Evolutionary conservation across 2,329 filamentous ascomycete genomes (phyloP), one percentile per base, ranked within the genome.

Genomic region (Xylaria multiplex): DNA sequence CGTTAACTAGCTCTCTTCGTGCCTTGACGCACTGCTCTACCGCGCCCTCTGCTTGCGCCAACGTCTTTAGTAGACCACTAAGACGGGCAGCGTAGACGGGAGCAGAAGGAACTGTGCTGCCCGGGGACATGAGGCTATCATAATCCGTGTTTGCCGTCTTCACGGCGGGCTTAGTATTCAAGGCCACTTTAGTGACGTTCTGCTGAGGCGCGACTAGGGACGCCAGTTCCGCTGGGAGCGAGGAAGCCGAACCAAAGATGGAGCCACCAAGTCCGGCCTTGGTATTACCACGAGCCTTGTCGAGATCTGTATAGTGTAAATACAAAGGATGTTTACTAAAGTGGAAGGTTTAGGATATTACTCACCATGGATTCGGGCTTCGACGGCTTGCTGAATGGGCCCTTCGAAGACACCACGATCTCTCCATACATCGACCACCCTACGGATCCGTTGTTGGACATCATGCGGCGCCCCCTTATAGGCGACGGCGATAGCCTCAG

Each of bases 351-450:
- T 7, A 16, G 14, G 54, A 8, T 7, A n/a, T 48, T 24, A 19
- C 84, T 69, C 83, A 95, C 93, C 93, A 70, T 93, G 89, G 59
- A 98, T 84, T 35, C 91, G 87, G 64, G 86, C 82, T 76, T 98
- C 95, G 59, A 97, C 89, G 1, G 91, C 91, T 63, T 90, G 88
- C 77, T 97, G 90, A 55, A 97, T 92, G 0, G 91, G 87, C 0
- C 79, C 78, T 68, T 96, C 93, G 74, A 99, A 99, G 52, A 99
- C 96, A 59, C 84, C 82, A 42, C 96, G 86, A 74, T 95, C 89
- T 75, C 91, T 90, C 96, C 96, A 99, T 19, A 99, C 96, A 74
- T 98, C 95, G 2, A 98, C 88, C 0, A 98, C 95, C 37, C 96
- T 88, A 67, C 91, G 87, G 43, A 99, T 84, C 78, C 97, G 97